Evolutionary conservation across 1,139 yeast genomes (phyloP).

Genomic region (Hyphopichia khmerensis): DNA sequence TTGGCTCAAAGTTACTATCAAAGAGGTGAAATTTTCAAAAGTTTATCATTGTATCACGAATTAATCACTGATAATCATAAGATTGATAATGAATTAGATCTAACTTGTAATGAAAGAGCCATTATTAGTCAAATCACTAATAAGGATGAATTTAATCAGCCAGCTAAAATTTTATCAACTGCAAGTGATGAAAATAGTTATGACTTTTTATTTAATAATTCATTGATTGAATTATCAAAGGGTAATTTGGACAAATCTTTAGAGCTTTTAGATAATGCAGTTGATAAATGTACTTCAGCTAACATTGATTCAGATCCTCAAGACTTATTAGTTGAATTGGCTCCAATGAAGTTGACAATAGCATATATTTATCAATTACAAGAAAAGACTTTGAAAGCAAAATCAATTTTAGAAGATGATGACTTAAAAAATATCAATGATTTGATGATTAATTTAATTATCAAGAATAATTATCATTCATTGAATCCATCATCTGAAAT

Average conservation of each 20-base stretch:
- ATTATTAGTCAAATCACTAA: constrained; percentile 52
- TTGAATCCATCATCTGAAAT: constrained; percentile 18
- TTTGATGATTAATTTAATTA: constrained; percentile 28
- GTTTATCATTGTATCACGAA: constrained; percentile 54
- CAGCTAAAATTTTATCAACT: constrained; percentile 4
- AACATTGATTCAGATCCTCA: constrained; percentile 13
- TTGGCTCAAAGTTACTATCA: constrained; percentile 80
- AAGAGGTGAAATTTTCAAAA: constrained; percentile 54
- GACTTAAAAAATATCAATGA: constrained; percentile 26
- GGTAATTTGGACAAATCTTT: constrained; percentile 46
- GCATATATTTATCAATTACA: constrained; percentile 60
- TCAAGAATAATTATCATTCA: constrained; percentile 35
- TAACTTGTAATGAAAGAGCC: constrained; percentile 69
- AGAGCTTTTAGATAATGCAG: constrained; percentile 50
- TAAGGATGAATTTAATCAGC: constrained; percentile 1
- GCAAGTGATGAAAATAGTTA: constrained; percentile 18
- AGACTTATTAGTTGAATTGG: constrained; percentile 46
- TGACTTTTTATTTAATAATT: constrained; percentile 61
- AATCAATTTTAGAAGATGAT: constrained; percentile 29
- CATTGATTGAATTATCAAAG: constrained; percentile 52
- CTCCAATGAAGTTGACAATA: constrained; percentile 67
- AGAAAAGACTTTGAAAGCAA: constrained; percentile 46
- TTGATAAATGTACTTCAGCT: constrained; percentile 27
- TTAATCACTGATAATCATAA: constrained; percentile 42
- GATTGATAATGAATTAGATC: constrained; percentile 49